Evolutionary conservation across 352 stramenopile species (phyloP), one percentile per base, ranked within the genome.

Genomic region (Pythium graminicola): DNA sequence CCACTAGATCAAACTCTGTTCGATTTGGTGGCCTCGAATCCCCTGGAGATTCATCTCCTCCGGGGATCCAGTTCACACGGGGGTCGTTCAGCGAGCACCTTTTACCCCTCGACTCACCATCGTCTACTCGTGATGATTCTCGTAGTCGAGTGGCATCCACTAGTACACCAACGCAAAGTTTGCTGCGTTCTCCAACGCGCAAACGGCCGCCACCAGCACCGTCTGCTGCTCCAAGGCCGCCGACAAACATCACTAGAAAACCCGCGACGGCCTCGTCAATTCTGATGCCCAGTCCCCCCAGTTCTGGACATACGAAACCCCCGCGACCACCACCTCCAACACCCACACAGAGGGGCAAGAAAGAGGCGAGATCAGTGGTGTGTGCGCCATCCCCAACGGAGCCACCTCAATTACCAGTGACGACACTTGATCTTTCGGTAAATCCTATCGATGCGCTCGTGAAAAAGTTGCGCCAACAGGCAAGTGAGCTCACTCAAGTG

Each of bases 381-480:
- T 9, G 47, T 13, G 29, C 23, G 19, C 33, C 40, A 19, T 24
- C 40, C 11, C 32, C 6, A 16, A 20, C 22, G 17, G 4, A 23
- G 14, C 42, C 60, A 24, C 23, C 4, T 24, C 41, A 22, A n/a
- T 20, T 17, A 14, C 23, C 14, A 11, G 22, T 10, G 28, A 11
- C 24, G 4, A 8, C 28, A 19, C 32, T 65, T 9, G 28, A 46
- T 39, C 3, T 60, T 6, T 54, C 59, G 47, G 47, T 66, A 53
- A 62, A 83, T 50, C 78, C 78, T 9, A 72, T 88, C 17, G 79
- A 88, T 31, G 77, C 68, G 3, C 51, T 91, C 8, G 71, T 80
- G 7, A 87, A 86, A 59, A 91, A 89, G 53, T 62, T 91, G 27
- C 65, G 81, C 0, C 67, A 82, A 22, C 81, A 91, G 36, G 81